Evolutionary conservation across 2,329 filamentous ascomycete species (phyloP), one percentile per base, ranked within the genome.

Genomic region (Fusarium torreyae): DNA sequence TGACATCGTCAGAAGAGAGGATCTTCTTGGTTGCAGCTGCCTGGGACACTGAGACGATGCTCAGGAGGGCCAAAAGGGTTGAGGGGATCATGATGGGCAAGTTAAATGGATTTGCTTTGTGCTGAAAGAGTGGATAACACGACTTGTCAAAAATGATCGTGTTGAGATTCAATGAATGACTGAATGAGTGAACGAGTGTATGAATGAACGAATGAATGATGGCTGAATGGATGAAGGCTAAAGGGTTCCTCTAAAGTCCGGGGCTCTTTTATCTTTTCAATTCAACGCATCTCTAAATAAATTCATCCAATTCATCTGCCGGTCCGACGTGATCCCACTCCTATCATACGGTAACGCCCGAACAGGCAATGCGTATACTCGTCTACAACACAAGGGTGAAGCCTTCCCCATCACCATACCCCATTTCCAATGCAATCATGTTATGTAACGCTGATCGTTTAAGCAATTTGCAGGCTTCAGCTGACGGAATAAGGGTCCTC

Each of bases 1-100:
- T 70, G 20, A 73, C 44, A 31, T 73, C 66, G 57, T 73, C 70
- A 5, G 52, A 20, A 0, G 65, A 45, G 2, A 73, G 68, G 0
- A 56, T 46, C 5, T 52, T 55, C 7, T 54, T 64, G 5, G 66
- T 33, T 0, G 49, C 57, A 5, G 65, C 68, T 7, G 70, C 70
- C n/a, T 51, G 54, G 8, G 70, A 48, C 26, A 64, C 46, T 4
- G 70, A 73, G 31, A 55, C 15, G 20, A 73, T 39, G 46, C 70
- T 61, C 15, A 73, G 38, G 8, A 73, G 33, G 0, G 70, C 50
- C 4, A 71, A 28, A 2, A 68, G 45, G 14, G 65, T 55, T 2
- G 70, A 63, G 15, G 70, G 64, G 2, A 71, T 59, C 68, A 73
- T 71, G 13, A 7, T 66, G 40, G 22, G 1, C 7, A 2, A 7